Percentiles rank a stretch among this genome's conserved stretches.
These are phyloP conservation scores for Pontederia crassipes DNA, from an alignment of 176 grass and related monocot species.

Conservation along the genomic window DNA sequence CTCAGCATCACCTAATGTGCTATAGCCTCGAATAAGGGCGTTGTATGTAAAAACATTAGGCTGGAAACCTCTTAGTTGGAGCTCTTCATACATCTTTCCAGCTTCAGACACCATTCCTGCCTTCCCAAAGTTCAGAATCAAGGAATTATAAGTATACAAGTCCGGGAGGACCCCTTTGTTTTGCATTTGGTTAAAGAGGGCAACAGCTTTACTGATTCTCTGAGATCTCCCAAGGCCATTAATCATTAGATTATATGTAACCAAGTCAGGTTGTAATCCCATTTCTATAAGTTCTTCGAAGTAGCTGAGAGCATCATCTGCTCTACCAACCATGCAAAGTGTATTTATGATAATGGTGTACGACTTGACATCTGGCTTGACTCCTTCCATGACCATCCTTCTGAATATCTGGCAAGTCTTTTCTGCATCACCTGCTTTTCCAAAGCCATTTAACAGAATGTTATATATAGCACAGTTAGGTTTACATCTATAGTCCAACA, in stretches of 20 bases:
- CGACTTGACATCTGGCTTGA: constrained; percentile 85
- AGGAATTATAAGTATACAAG: constrained; percentile 81
- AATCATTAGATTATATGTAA: constrained; percentile 83
- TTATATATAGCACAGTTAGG: constrained; percentile 84
- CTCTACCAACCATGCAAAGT: constrained; percentile 42
- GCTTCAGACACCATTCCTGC: constrained; percentile 60
- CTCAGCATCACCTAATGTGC: constrained; percentile 43
- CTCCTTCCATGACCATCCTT: constrained; percentile 56
- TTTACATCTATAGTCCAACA: constrained; percentile 64
- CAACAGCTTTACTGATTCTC: constrained; percentile 52
- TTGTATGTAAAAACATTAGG: constrained; percentile 94
- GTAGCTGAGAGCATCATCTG: constrained; percentile 55
- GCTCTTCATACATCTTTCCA: constrained; percentile 67
- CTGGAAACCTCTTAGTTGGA: constrained; percentile 59
- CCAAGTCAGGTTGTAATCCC: constrained; percentile 70
- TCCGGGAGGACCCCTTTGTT: constrained; percentile 58
- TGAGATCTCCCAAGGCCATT: constrained; percentile 63
- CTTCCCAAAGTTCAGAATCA: constrained; percentile 82
- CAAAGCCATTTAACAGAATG: constrained; percentile 73
- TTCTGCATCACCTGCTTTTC: constrained; percentile 50
- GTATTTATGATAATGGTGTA: constrained; percentile 64
- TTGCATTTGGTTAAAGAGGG: constrained; percentile 69
- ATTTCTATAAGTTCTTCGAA: constrained; percentile 41
- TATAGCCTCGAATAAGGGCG: constrained; percentile 75
- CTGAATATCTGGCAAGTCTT: constrained; percentile 56